phyloP scores from a whole-genome alignment of 2,329 filamentous ascomycete species.

The Colletotrichum viniferum region DNA sequence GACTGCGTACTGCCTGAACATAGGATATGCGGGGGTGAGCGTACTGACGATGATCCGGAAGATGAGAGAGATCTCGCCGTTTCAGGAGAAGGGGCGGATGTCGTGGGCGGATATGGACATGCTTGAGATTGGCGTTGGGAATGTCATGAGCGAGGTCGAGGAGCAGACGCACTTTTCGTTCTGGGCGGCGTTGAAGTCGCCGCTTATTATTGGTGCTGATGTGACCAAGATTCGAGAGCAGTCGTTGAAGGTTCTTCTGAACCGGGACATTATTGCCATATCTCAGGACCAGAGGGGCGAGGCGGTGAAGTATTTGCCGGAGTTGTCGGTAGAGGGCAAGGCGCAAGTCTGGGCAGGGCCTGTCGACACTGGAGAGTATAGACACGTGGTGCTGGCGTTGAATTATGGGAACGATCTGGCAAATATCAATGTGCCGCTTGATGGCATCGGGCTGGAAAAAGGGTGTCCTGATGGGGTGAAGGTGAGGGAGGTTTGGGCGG shows the following conservation, averaged over 20 bases:
- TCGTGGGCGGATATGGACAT: conserved; percentile 42
- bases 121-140: conserved; percentile 42
- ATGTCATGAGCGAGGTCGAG: conserved; percentile 27
- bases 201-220: conserved; percentile 45
- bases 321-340: conserved; percentile 26
- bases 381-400: conserved; percentile 19
- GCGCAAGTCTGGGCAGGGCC: conserved; percentile 32
- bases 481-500: conserved; percentile 1
- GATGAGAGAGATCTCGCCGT: conserved; percentile 35
- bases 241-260: conserved; percentile 20
- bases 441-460: not conserved
- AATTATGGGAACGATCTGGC: conserved; percentile 16
- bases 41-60: conserved; percentile 36
- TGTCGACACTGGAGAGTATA: conserved; percentile 11
- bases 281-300: conserved; percentile 38
- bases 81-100: conserved; percentile 33
- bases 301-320: conserved; percentile 25
- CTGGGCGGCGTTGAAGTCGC: conserved; percentile 50
- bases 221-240: conserved; percentile 31
- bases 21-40: conserved; percentile 33
- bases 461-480: not conserved
- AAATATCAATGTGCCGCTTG: conserved; percentile 12
- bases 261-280: conserved; percentile 28
- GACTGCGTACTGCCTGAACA: conserved; percentile 38
- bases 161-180: conserved; percentile 49